These are phyloP conservation scores for Fusarium lyarnte DNA, from an alignment of 2,329 filamentous ascomycete genomes.

Conservation along the genomic window DNA sequence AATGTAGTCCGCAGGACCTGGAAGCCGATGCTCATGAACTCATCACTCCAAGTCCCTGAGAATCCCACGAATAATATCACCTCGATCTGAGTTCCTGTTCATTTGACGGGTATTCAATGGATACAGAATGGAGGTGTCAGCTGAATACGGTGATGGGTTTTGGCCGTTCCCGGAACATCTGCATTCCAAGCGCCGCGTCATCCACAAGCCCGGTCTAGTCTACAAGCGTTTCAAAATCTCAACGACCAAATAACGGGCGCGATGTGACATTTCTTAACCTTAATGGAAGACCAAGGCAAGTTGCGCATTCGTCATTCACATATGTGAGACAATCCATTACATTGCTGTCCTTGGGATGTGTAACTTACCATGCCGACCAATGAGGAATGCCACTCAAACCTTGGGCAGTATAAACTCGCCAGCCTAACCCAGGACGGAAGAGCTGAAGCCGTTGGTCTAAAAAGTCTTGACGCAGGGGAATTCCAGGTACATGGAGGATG, in stretches of 20 bases:
- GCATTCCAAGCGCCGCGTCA: constrained; percentile 3
- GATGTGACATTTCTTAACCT: neutral
- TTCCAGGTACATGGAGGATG: constrained; percentile 14
- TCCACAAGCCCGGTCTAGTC: neutral
- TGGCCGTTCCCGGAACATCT: neutral
- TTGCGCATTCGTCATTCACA: constrained; percentile 6
- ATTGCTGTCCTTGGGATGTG: neutral
- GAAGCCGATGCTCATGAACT: neutral
- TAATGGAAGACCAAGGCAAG: neutral
- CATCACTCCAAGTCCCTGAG: neutral
- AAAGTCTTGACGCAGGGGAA: constrained; percentile 7
- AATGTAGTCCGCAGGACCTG: neutral
- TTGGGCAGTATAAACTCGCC: neutral
- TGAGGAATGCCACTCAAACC: constrained; percentile 21
- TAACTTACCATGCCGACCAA: neutral
- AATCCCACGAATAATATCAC: neutral
- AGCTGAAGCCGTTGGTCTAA: constrained; percentile 1
- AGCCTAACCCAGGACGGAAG: neutral
- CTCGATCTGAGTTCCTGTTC: neutral
- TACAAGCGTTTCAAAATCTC: neutral
- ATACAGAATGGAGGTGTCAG: neutral
- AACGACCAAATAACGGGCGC: neutral
- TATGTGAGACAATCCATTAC: neutral
- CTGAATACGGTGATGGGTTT: neutral
- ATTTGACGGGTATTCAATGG: neutral